Evolutionary conservation across 2,329 filamentous ascomycete species (phyloP).

Genomic region (Aspergillus calidoustus): DNA sequence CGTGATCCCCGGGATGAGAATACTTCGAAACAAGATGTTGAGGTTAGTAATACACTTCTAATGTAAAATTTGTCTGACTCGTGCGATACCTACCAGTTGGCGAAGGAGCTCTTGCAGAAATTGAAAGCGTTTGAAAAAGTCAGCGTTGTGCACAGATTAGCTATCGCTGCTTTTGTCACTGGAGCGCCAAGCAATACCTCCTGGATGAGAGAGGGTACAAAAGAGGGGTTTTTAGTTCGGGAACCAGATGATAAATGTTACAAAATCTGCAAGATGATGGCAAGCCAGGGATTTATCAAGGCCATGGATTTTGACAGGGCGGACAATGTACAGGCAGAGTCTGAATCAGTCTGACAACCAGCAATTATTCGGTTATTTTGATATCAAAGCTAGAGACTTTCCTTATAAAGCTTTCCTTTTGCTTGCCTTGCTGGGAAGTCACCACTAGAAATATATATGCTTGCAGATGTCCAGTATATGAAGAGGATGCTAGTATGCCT

Average conservation of each 20-base stretch:
- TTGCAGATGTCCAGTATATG: too few relatives aligned
- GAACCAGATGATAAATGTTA: slow-evolving; percentile 10
- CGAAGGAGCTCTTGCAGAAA: slow-evolving; percentile 7
- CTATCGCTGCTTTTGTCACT: slow-evolving; percentile 12
- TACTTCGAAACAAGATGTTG: slow-evolving; percentile 5
- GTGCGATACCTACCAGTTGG: slow-evolving; percentile 4
- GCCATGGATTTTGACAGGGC: slow-evolving; percentile 5
- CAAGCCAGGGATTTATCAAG: slow-evolving; percentile 5
- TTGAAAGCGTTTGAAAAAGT: slow-evolving; percentile 8
- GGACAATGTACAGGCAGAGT: slow-evolving; percentile 3
- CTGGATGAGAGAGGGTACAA: slow-evolving; percentile 10
- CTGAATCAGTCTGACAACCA: slow-evolving; percentile 7
- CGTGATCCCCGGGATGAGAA: slow-evolving; percentile 3
- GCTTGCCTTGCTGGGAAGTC: too few relatives aligned
- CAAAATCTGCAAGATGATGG: slow-evolving; percentile 8
- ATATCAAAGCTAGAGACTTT: too few relatives aligned
- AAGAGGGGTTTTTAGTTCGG: slow-evolving; percentile 7
- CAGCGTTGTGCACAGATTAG: not conserved
- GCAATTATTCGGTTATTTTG: too few relatives aligned
- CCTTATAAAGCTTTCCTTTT: too few relatives aligned
- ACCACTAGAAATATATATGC: too few relatives aligned
- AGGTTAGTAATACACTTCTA: slow-evolving; percentile 7
- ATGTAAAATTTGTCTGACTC: slow-evolving; percentile 8
- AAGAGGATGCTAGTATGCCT: too few relatives aligned
- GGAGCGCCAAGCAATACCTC: slow-evolving; percentile 1